phyloP scores from a whole-genome alignment of 495 filamentous ascomycete genomes.

The Hamigera avellanea region DNA sequence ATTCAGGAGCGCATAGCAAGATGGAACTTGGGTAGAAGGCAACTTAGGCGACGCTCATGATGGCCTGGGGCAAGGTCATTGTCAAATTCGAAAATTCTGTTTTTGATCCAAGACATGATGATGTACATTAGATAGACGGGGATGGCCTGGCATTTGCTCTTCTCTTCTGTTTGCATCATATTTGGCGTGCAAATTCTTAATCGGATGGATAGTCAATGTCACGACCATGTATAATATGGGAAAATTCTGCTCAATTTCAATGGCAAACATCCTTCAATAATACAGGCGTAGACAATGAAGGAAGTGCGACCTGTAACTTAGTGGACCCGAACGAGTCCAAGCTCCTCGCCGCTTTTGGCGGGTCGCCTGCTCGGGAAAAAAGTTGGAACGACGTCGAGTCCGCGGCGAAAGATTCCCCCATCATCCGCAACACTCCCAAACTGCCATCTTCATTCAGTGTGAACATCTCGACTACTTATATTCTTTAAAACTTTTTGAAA shows the following conservation, averaged over 20 bases:
- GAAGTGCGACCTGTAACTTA: too few species aligned
- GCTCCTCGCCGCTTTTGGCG: constrained; percentile 30
- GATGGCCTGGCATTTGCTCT: too few species aligned
- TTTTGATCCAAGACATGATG: background rate
- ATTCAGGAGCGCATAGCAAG: constrained; percentile 73
- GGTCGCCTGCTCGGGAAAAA: constrained; percentile 27
- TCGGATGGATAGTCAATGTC: constrained; percentile 4
- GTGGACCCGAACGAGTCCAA: too few species aligned
- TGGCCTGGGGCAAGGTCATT: too few species aligned
- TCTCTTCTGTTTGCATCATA: too few species aligned
- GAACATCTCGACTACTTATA: too few species aligned
- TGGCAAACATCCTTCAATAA: too few species aligned
- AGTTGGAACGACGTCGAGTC: constrained; percentile 23
- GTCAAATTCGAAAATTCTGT: too few species aligned
- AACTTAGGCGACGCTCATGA: too few species aligned
- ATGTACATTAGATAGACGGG: constrained; percentile 1
- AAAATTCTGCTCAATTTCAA: too few species aligned
- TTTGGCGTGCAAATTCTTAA: constrained; percentile 21
- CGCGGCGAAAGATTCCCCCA: constrained; percentile 10
- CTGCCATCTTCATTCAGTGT: constrained; percentile 7
- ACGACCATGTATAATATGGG: constrained; percentile 1
- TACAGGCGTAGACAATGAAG: too few species aligned
- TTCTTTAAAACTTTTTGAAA: background rate
- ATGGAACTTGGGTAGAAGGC: constrained; percentile 73
- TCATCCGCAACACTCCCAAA: constrained; percentile 5